Percentiles rank a stretch among this genome's conserved stretches.
Conservation (phyloP, 2,329 filamentous ascomycete species). For the Botrytis elliptica region DNA sequence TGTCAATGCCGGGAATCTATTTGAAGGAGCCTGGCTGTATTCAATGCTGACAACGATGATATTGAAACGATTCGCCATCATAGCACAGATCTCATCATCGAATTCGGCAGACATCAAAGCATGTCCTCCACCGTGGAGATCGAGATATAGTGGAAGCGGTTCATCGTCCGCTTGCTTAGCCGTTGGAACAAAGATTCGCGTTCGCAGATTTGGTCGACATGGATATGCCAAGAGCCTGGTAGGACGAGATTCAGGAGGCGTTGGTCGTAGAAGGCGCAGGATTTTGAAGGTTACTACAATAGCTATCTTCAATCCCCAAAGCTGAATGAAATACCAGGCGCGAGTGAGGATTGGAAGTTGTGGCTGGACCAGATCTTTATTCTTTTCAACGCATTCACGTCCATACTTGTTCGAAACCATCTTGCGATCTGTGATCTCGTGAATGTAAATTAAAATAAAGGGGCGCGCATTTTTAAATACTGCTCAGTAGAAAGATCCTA, state of each 20-base stretch:
- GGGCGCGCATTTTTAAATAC: neutral
- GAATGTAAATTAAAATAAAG: neutral
- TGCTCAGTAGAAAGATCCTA: neutral
- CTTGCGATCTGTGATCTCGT: neutral
- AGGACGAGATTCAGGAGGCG: slow-evolving; percentile 19
- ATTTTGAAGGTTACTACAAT: slow-evolving; percentile 19
- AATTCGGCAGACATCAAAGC: slow-evolving; percentile 44
- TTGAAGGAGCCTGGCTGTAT: slow-evolving; percentile 49
- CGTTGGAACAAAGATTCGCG: slow-evolving; percentile 45
- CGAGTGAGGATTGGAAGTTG: slow-evolving; percentile 21
- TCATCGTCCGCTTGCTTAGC: slow-evolving; percentile 39
- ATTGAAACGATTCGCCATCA: slow-evolving; percentile 43
- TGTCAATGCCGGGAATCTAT: slow-evolving; percentile 46
- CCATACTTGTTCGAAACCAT: slow-evolving; percentile 13
- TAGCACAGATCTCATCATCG: slow-evolving; percentile 49
- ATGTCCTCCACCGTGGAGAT: slow-evolving; percentile 54
- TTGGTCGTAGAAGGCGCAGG: slow-evolving; percentile 14
- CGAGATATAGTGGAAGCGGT: slow-evolving; percentile 46
- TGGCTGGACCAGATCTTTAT: slow-evolving; percentile 17
- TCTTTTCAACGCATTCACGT: neutral
- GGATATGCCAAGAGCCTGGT: slow-evolving; percentile 27
- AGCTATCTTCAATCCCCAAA: slow-evolving; percentile 24
- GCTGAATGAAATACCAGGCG: slow-evolving; percentile 22
- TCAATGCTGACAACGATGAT: slow-evolving; percentile 49
- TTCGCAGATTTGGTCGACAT: slow-evolving; percentile 33